Percentiles rank a stretch among this genome's conserved stretches.
Evolutionary conservation across 768 basidiomycete species (phyloP).

Genomic region (Mycena chlorophos): DNA sequence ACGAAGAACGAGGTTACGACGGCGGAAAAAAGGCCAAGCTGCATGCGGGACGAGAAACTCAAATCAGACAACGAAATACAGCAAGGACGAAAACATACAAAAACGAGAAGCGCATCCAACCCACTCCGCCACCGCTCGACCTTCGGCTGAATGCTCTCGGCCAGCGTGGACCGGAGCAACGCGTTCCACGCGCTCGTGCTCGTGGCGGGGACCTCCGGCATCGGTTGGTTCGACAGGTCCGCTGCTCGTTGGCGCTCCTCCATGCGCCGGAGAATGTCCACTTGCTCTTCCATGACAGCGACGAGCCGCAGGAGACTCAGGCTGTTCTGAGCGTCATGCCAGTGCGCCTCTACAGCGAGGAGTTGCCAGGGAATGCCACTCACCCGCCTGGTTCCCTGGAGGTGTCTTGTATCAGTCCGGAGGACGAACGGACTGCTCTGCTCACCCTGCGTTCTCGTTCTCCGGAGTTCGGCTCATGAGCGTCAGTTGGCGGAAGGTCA

Average conservation of each 20-base stretch:
- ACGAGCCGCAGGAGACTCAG: no score
- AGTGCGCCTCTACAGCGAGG: no score
- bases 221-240: constrained; percentile 19
- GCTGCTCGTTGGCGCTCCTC: background rate
- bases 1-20: constrained; percentile 25
- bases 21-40: constrained; percentile 25
- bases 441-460: no score
- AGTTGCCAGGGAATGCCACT: no score
- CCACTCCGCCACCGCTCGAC: constrained; percentile 23
- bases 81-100: constrained; percentile 8
- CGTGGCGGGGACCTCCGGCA: constrained; percentile 22
- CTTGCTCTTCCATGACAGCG: background rate
- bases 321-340: no score
- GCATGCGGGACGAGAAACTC: background rate
- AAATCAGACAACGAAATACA: background rate
- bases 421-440: no score
- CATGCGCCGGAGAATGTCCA: background rate
- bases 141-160: constrained; percentile 17
- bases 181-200: constrained; percentile 25
- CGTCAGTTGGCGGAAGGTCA: no score
- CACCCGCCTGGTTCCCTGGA: no score
- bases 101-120: constrained; percentile 23
- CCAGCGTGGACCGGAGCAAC: constrained; percentile 12
- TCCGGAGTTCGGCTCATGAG: no score
- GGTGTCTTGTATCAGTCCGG: no score